A percentile compares a stretch with the other conserved stretches of the same genome.
Conservation (phyloP, 257 asterid species). For the Solanum chilense region DNA sequence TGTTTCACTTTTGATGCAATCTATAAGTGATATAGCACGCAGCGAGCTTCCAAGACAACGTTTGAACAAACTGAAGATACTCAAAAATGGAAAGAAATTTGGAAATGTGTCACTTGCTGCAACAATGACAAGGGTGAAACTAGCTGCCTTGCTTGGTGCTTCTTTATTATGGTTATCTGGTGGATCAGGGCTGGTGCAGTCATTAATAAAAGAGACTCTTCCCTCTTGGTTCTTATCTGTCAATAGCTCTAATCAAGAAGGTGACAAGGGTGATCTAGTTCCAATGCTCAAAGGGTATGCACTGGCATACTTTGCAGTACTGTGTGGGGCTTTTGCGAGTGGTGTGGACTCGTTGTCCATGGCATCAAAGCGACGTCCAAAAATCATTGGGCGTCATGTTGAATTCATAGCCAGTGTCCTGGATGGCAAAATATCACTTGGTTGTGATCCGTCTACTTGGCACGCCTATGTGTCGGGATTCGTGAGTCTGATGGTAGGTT, state of each 20-base stretch:
- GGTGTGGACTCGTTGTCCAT: conserved; percentile 59
- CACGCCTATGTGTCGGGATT: conserved; percentile 71
- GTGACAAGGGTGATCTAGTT: conserved; percentile 25
- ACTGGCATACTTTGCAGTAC: conserved; percentile 60
- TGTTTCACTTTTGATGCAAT: conserved; percentile 58
- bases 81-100: conserved; percentile 31
- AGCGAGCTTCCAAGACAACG: conserved; percentile 18
- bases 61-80: conserved; percentile 17
- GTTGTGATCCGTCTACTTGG: conserved; percentile 87
- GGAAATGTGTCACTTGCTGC: conserved; percentile 60
- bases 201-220: conserved; percentile 72
- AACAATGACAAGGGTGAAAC: conserved; percentile 57
- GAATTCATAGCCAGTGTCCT: conserved; percentile 70
- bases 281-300: conserved; percentile 71
- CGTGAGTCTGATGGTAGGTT: conserved; percentile 66
- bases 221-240: conserved; percentile 90
- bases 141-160: conserved; percentile 87
- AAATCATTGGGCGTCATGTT: conserved; percentile 56
- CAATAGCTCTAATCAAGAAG: conserved; percentile 32
- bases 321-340: conserved; percentile 69
- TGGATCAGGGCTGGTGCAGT: conserved; percentile 69
- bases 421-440: conserved; percentile 66
- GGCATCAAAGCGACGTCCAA: conserved; percentile 62
- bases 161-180: conserved; percentile 69
- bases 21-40: conserved; percentile 54